Evolutionary conservation across 164 flowering plant genomes (phyloP), one percentile per base, ranked within the genome.

Genomic region (Malania oleifera): DNA sequence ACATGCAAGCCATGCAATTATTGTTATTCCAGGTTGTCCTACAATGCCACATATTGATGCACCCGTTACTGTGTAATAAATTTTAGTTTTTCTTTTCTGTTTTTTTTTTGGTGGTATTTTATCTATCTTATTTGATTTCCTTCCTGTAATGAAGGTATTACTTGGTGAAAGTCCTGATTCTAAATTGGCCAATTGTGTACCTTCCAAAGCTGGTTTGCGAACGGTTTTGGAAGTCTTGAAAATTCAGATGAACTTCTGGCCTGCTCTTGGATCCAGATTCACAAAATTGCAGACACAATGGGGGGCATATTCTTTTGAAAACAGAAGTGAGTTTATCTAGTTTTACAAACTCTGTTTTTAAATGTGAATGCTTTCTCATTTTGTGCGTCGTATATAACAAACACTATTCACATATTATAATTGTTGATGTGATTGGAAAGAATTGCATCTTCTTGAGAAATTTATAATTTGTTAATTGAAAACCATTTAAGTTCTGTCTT

Each of bases 201-300:
- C 98, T 29, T 80, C 95, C 12, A 82, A 60, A 68, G 61, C 90
- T 67, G 95, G 89, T 40, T 24, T 84, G 61, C 68, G 62, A 61
- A 80, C 96, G 38, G 83, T 87, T 60, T 38, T 90, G 53, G 92
- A 90, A 56, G 98, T 93, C 24, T 49, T 86, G 66, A 66, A 74
- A 60, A 81, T 93, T 69, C 97, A 93, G 65, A 81, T 54, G 68
- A 80, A 77, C 37, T 90, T 71, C 72, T 90, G 98, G 98, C 79
- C 97, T 43, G 61, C 54, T 23, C 72, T 93, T 44, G 77, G 59
- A 56, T 27, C 89, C 3, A 63, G 37, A 59, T 62, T 75, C 38
- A 40, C 67, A 20, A 67, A 64, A 28, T 68, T 90, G 74, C 80
- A 74, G 54, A 74, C 84, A 13, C 71, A 70, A 41, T 80, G 82